These are phyloP conservation scores for Chrysoporthe austroafricana DNA, from an alignment of 2,329 filamentous ascomycete species.

Conservation along the genomic window DNA sequence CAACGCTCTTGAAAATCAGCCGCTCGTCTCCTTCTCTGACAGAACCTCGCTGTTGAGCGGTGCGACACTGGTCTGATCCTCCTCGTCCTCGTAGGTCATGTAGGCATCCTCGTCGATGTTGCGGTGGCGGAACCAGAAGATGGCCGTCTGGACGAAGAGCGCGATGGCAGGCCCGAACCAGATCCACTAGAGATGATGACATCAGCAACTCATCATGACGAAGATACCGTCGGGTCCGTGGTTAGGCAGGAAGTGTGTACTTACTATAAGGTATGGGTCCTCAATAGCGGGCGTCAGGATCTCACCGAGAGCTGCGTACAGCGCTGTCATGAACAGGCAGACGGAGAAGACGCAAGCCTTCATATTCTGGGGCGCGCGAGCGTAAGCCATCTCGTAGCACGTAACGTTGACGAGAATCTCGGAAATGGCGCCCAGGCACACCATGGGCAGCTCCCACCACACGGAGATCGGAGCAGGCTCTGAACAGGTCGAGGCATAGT, in stretches of 20 bases:
- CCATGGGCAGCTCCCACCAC: constrained; percentile 55
- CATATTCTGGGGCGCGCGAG: constrained; percentile 69
- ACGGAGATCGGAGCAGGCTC: constrained; percentile 49
- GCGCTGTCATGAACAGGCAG: constrained; percentile 60
- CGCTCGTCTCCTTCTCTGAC: neutral
- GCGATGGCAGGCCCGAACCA: constrained; percentile 54
- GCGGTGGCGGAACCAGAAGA: constrained; percentile 53
- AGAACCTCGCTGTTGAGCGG: neutral
- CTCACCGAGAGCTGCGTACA: constrained; percentile 55
- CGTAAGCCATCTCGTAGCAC: constrained; percentile 69
- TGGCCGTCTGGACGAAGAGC: constrained; percentile 48
- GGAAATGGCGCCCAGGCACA: constrained; percentile 55
- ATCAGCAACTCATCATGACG: neutral
- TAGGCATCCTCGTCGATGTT: constrained; percentile 53
- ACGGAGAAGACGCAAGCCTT: constrained; percentile 61
- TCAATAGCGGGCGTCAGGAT: constrained; percentile 46
- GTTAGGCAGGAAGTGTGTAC: constrained; percentile 4
- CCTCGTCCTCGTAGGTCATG: constrained; percentile 39
- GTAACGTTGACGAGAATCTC: constrained; percentile 67
- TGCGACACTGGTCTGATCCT: neutral
- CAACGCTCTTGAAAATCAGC: neutral
- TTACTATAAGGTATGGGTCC: constrained; percentile 46
- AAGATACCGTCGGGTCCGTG: neutral
- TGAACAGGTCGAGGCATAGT: constrained; percentile 47
- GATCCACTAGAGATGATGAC: constrained; percentile 35